Conservation (phyloP, 2,329 filamentous ascomycete species). For the Cercospora brassicicola region DNA sequence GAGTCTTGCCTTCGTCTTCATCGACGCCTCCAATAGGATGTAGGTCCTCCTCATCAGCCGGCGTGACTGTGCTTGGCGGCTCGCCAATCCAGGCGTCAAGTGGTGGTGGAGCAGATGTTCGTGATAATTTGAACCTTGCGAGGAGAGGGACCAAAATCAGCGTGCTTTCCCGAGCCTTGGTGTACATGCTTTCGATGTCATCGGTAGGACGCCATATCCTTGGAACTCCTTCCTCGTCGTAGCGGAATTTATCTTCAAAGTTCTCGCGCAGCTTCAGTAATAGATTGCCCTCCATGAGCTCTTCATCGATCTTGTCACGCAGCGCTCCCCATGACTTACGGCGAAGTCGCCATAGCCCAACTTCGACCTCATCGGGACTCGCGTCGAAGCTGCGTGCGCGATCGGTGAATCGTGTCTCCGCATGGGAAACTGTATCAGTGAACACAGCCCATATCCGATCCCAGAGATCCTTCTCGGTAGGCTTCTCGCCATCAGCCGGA, state of each 20-base stretch:
- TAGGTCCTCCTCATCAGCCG: slow-evolving; percentile 87
- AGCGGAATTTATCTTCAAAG: slow-evolving; percentile 99
- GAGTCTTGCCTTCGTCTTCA: slow-evolving; percentile 80
- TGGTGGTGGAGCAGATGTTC: slow-evolving; percentile 75
- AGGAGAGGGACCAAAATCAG: slow-evolving; percentile 86
- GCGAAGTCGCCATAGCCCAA: slow-evolving; percentile 87
- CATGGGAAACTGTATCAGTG: slow-evolving; percentile 76
- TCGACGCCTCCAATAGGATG: slow-evolving; percentile 88
- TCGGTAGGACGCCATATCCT: slow-evolving; percentile 95
- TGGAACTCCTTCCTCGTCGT: slow-evolving; percentile 90
- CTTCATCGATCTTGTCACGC: slow-evolving; percentile 87
- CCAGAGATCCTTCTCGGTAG: slow-evolving; percentile 85
- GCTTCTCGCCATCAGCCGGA: slow-evolving; percentile 73
- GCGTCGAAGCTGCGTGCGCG: slow-evolving; percentile 92
- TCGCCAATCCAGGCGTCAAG: slow-evolving; percentile 79
- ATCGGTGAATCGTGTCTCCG: slow-evolving; percentile 80
- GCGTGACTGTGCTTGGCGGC: slow-evolving; percentile 70
- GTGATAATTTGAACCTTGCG: slow-evolving; percentile 74
- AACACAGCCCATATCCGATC: slow-evolving; percentile 92
- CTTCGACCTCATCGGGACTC: slow-evolving; percentile 82
- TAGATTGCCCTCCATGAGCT: slow-evolving; percentile 97
- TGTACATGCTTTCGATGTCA: slow-evolving; percentile 95
- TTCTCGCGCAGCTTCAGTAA: slow-evolving; percentile 94
- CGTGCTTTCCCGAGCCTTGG: slow-evolving; percentile 86
- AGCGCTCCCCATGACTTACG: slow-evolving; percentile 94